phyloP scores from a whole-genome alignment of 2,329 filamentous ascomycete species.

The Sclerotinia trifoliorum region DNA sequence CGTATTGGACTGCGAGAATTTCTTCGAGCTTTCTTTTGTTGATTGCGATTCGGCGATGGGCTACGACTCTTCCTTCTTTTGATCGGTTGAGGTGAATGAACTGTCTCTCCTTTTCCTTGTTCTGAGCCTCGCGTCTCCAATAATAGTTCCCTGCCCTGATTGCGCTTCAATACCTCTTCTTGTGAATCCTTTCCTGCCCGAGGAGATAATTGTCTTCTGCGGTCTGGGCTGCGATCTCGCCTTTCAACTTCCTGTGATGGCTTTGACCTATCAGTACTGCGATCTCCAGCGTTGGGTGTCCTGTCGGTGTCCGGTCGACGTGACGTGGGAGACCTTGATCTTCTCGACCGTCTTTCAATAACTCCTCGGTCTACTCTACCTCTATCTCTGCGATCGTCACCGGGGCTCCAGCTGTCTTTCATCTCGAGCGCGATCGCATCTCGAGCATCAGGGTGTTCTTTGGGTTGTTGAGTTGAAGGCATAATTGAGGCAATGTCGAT shows the following conservation, averaged over 20 bases:
- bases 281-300: slow-evolving; percentile 37
- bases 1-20: slow-evolving; percentile 37
- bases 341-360: slow-evolving; percentile 36
- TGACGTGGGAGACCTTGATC: slow-evolving; percentile 42
- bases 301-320: slow-evolving; percentile 40
- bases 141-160: slow-evolving; percentile 39
- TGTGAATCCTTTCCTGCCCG: slow-evolving; percentile 37
- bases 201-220: slow-evolving; percentile 36
- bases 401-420: slow-evolving; percentile 46
- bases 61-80: slow-evolving; percentile 41
- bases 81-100: slow-evolving; percentile 38
- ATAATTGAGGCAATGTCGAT: slow-evolving; percentile 24
- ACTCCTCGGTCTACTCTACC: slow-evolving; percentile 44
- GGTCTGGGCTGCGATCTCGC: slow-evolving; percentile 38
- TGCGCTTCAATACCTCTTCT: slow-evolving; percentile 40
- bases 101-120: slow-evolving; percentile 35
- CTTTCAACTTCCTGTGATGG: slow-evolving; percentile 34
- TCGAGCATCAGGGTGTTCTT: slow-evolving; percentile 32
- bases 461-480: slow-evolving; percentile 19
- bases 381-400: slow-evolving; percentile 45
- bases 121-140: slow-evolving; percentile 40
- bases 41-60: slow-evolving; percentile 38
- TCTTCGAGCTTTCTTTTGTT: slow-evolving; percentile 39
- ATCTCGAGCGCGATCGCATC: slow-evolving; percentile 42
- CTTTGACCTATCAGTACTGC: slow-evolving; percentile 36